A percentile compares a stretch with the other conserved stretches of the same genome.
Conservation (phyloP, 768 basidiomycete genomes). For the Xerocomus spinulosus region DNA sequence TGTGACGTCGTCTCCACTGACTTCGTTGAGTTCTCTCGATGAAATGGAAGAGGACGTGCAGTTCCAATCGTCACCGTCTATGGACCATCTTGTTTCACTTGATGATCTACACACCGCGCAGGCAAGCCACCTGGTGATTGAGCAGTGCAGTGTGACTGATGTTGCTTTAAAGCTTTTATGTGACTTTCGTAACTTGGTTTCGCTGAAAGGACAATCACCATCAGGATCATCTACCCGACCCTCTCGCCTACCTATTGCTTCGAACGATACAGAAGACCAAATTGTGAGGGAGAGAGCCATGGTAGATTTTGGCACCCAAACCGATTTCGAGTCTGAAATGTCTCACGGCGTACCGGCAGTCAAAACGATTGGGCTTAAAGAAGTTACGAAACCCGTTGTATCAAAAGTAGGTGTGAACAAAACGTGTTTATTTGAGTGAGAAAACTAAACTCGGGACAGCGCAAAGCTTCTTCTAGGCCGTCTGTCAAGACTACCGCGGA, state of each 20-base stretch:
- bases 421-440: background rate
- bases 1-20: conserved; percentile 64
- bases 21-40: conserved; percentile 69
- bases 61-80: conserved; percentile 20
- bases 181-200: conserved; percentile 28
- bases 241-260: background rate
- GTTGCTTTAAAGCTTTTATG: conserved; percentile 35
- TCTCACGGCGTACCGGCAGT: conserved; percentile 2
- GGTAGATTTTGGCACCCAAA: conserved; percentile 26
- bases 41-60: conserved; percentile 42
- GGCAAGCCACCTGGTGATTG: conserved; percentile 33
- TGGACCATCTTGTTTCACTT: conserved; percentile 27
- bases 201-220: conserved; percentile 10
- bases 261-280: background rate
- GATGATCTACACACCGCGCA: conserved; percentile 60
- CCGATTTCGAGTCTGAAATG: conserved; percentile 19
- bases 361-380: conserved; percentile 18
- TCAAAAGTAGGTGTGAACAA: conserved; percentile 16
- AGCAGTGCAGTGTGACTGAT: conserved; percentile 10
- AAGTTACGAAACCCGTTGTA: conserved; percentile 14
- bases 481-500: conserved; percentile 17
- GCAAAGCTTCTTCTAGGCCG: conserved; percentile 25
- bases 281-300: conserved; percentile 10
- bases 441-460: conserved; percentile 19
- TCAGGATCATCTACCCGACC: background rate